Base-by-base conservation (phyloP, 2,329 filamentous ascomycete species). In the Botrytis squamosa region DNA sequence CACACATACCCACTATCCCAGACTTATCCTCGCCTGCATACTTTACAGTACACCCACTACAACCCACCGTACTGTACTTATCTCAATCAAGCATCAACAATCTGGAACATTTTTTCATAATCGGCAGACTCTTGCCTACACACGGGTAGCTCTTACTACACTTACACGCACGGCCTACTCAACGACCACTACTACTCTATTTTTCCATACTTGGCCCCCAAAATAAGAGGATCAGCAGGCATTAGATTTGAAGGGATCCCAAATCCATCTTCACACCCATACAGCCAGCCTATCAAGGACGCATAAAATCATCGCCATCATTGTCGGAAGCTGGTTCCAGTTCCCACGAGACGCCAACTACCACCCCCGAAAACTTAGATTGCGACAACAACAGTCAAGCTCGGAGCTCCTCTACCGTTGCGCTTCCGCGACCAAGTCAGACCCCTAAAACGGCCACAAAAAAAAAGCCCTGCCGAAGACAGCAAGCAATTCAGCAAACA, bases 301-400 rank as follows among this genome's bases (percentile, higher is more conserved):
- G 64, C 71, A 52, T 42, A 33, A 68, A 72, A 59, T 40, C 63
- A 29, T 68, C 70, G 40, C 55, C 49, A 49, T 68, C 70, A 72
- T 64, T 52, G 36, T 57, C 71, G 64, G 71, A 69, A 73, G 64
- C 64, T 60, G 49, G 33, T 60, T 60, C 64, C 55, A 73, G 40
- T 59, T 62, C 52, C 71, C 64, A 73, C 64, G 71, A 67, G 57
- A 69, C 64, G 71, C 64, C 64, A 52, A 69, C 20, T 38, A 36
- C 68, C 40, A 59, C 68, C 71, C 71, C 65, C 42, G 42, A 73
- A 73, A 73, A 33, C 25, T 62, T 62, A 68, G 22, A 69, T 69
- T 69, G 64, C 71, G 42, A 73, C 64, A 12, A 52, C 55, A 62
- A 69, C 33, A 29, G 49, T 42, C 46, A 52, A 55, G 40, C 36